Percentiles rank a stretch among this genome's conserved stretches.
Evolutionary conservation across 2,329 filamentous ascomycete species (phyloP).

Genomic region (Calonectria honghensis): DNA sequence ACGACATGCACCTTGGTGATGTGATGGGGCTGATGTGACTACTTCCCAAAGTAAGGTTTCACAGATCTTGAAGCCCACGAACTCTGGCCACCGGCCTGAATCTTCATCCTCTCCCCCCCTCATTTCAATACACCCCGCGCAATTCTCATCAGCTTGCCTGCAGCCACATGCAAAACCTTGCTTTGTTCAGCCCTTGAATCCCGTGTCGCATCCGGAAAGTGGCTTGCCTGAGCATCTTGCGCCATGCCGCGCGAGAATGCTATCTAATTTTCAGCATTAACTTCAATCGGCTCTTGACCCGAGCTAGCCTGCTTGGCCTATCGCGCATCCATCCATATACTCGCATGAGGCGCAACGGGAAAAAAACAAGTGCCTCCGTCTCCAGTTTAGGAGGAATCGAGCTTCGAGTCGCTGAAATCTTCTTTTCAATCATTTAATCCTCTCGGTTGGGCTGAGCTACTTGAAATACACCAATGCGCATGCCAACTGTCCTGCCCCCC

Average conservation of each 20-base stretch:
- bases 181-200: constrained; percentile 10
- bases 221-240: constrained; percentile 15
- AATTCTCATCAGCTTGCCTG: not conserved
- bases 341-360: constrained; percentile 13
- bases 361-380: constrained; percentile 8
- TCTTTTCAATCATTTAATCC: constrained; percentile 35
- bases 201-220: constrained; percentile 24
- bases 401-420: constrained; percentile 16
- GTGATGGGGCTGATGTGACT: not conserved
- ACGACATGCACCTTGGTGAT: constrained; percentile 4
- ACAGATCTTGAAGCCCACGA: constrained; percentile 11
- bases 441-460: constrained; percentile 34
- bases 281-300: constrained; percentile 17
- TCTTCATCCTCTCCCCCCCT: not conserved
- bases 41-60: constrained; percentile 1
- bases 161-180: constrained; percentile 18
- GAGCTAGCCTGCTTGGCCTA: not conserved
- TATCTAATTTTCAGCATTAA: constrained; percentile 21
- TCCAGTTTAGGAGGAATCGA: not conserved
- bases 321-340: constrained; percentile 15
- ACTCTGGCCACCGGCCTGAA: constrained; percentile 11
- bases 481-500: constrained; percentile 31
- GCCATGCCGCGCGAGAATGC: constrained; percentile 11
- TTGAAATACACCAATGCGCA: constrained; percentile 33
- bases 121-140: not conserved